Evolutionary conservation across 208 protist species (phyloP), one percentile per base, ranked within the genome.

Genomic region (Blechomonas ayalai): DNA sequence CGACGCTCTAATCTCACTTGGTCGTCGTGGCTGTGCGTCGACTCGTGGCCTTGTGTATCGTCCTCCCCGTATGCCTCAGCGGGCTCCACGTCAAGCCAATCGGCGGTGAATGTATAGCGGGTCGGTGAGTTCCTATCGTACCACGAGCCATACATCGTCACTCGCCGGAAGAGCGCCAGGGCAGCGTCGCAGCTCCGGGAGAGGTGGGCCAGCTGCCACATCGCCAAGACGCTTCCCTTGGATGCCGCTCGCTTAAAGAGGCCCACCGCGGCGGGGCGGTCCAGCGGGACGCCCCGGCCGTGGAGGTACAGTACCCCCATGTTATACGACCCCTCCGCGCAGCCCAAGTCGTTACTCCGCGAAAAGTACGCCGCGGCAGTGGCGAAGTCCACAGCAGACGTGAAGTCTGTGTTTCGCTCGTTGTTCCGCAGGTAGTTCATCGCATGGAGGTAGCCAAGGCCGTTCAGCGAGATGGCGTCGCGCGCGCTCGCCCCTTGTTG

Each of bases 401-500:
- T 13, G 12, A 32, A 47, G 25, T 60, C 23, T 4, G 23, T 18
- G 15, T 32, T 8, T 20, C 36, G 20, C 33, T 35, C 41, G 27
- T 65, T 65, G 24, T 71, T 35, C 6, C 65, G 39, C 8, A 86
- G 62, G 36, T 70, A 81, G 18, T 86, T 86, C n/a, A 80, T 59
- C 1, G 79, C 61, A 58, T 93, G 72, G 24, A 96, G 50, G 33
- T 79, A 90, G 22, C 86, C 90, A 7, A 96, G 41, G 4, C 85
- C 90, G 44, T 93, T 92, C 4, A 79, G 46, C 1, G 81, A 74
- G 4, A 67, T 31, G 1, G 68, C 34, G 45, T 93, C 76, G 1
- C 57, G 31, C 40, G 40, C 46, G 6, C 31, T 26, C n/a, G 54
- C 60, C 29, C 82, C 83, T 19, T 75, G 19, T 22, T 27, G 44